Base-by-base conservation (phyloP, 352 stramenopile species). In the Phytophthora ohioensis region DNA sequence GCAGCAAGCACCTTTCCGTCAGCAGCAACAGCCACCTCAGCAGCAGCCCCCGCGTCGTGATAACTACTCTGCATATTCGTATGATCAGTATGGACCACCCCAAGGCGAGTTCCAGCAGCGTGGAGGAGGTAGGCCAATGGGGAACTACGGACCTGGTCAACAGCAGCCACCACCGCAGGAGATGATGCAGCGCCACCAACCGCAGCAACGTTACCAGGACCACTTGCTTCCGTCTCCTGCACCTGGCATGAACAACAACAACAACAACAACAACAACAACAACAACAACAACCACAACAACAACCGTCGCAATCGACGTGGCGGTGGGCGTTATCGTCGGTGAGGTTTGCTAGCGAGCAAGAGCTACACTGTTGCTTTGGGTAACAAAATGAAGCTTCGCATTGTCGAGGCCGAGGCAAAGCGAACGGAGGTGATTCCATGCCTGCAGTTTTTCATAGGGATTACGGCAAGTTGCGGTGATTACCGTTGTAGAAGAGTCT, bases 71-170 rank as follows among this genome's bases (percentile, higher is more conserved):
- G 56, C 61, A 67, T 73, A 70, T 75, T 8, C 73, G 47, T 69
- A 80, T 49, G 64, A 76, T 21, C 68, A 74, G 54, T 78, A 75
- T 36, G 69, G 68, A 10, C 32, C 58, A 61, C 69, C 69, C n/a
- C 69, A 76, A 71, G 68, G 63, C 55, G 72, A 73, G 35, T 79
- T 71, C 48, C 72, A 79, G 72, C 72, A 76, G 54, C 62, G 55
- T 27, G 69, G 48, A 70, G 71, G 57, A 46, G 63, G 35, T 43
- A 72, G 67, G 48, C 62, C 57, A 4, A 71, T 66, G 63, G 72
- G 31, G 32, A 69, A 63, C 35, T 76, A 79, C 45, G 71, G 71
- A 5, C 42, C 42, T 47, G 67, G 48, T 4, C 69, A 70, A 38
- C 73, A 77, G 43, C 68, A 76, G 42, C 62, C 67, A 21, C 62